Evolutionary conservation across 108 stramenopile species (phyloP).

Genomic region (Nitzschia inconspicua): DNA sequence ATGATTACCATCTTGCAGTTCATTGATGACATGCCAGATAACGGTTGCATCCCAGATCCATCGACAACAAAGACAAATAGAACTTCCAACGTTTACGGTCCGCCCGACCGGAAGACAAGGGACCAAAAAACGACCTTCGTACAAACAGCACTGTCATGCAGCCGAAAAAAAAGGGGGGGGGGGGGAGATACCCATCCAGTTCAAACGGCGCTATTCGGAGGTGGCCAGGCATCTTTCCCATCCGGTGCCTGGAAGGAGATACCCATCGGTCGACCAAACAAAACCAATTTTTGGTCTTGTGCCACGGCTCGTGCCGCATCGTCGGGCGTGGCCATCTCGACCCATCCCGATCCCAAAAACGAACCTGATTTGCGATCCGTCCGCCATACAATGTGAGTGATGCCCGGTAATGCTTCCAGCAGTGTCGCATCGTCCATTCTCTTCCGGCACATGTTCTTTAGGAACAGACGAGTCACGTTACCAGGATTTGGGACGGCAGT

Average conservation of each 20-base stretch:
- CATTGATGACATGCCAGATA: too few relatives aligned
- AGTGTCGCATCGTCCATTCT: slow-evolving; percentile 38
- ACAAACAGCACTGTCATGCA: too few relatives aligned
- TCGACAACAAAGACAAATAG: too few relatives aligned
- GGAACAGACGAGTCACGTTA: slow-evolving; percentile 42
- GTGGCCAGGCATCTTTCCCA: slow-evolving; percentile 73
- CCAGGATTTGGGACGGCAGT: slow-evolving; percentile 43
- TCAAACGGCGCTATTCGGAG: slow-evolving; percentile 32
- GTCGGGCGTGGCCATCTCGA: slow-evolving; percentile 64
- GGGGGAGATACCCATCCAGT: too few relatives aligned
- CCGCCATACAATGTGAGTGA: slow-evolving; percentile 58
- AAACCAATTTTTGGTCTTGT: slow-evolving; percentile 28
- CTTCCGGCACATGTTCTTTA: slow-evolving; percentile 60
- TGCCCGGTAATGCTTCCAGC: slow-evolving; percentile 38
- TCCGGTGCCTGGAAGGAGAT: slow-evolving; percentile 49
- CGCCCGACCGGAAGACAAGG: too few relatives aligned
- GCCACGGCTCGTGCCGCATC: slow-evolving; percentile 57
- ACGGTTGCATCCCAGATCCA: too few relatives aligned
- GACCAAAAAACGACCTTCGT: too few relatives aligned
- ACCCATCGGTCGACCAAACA: slow-evolving; percentile 47
- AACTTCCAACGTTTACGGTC: too few relatives aligned
- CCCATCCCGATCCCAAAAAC: slow-evolving; percentile 57
- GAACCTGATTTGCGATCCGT: slow-evolving; percentile 28
- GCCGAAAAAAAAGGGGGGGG: too few relatives aligned
- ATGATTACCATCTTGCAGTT: too few relatives aligned